Percentiles rank a stretch among this genome's conserved stretches.
phyloP scores from a whole-genome alignment of 192 early-diverging fungal species.

The Geranomyces michiganensis region DNA sequence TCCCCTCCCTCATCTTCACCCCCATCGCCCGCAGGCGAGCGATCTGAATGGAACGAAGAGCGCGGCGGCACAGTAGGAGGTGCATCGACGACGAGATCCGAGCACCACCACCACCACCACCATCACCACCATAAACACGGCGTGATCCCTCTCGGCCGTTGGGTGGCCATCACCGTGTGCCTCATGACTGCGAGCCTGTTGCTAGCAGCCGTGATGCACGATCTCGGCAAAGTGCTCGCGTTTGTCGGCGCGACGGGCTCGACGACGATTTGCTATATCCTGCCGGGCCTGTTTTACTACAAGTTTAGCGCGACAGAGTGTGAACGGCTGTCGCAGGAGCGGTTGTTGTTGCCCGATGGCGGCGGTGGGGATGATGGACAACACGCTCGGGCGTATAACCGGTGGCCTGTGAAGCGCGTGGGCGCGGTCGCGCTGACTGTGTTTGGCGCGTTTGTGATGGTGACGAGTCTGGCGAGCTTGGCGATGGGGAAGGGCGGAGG shows the following conservation, averaged over 20 bases:
- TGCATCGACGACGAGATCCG: too few species aligned
- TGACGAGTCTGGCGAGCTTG: slow-evolving; percentile 40
- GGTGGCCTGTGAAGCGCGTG: slow-evolving; percentile 70
- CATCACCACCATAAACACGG: neutral
- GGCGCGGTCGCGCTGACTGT: slow-evolving; percentile 60
- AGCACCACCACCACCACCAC: too few species aligned
- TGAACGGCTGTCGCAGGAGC: neutral
- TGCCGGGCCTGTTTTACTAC: slow-evolving; percentile 92
- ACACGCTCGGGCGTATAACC: neutral
- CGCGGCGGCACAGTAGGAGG: too few species aligned
- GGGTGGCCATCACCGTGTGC: slow-evolving; percentile 59
- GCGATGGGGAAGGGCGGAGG: neutral
- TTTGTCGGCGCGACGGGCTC: slow-evolving; percentile 97
- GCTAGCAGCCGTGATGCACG: slow-evolving; percentile 74
- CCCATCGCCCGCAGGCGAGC: slow-evolving; percentile 42
- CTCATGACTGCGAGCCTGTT: slow-evolving; percentile 73
- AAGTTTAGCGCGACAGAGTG: slow-evolving; percentile 53
- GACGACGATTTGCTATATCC: slow-evolving; percentile 93
- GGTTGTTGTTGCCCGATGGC: neutral
- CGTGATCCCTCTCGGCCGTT: slow-evolving; percentile 1
- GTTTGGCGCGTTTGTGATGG: slow-evolving; percentile 80
- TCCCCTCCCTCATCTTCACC: slow-evolving; percentile 45
- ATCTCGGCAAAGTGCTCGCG: slow-evolving; percentile 79
- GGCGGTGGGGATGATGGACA: neutral
- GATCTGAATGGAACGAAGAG: too few species aligned